Evolutionary conservation across 805 yeast species (phyloP), one percentile per base, ranked within the genome.

Genomic region (Saccharomycopsis selenospora): DNA sequence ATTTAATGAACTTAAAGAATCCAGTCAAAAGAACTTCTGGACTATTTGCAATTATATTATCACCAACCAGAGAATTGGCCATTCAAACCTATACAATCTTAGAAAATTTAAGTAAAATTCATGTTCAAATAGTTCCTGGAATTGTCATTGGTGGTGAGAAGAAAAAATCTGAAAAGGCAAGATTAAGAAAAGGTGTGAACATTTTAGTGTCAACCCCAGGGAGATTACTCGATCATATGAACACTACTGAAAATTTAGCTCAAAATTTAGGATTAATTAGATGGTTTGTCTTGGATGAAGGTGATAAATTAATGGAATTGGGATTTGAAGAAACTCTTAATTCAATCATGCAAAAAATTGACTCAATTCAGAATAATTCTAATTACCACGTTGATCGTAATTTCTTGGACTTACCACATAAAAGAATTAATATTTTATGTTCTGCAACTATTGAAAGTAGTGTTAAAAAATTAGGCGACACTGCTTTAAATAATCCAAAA

Each of bases 151-250:
- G 99, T 61, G 99, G 99, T 53, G 99, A 93, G 63, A 90, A 91
- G 75, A 91, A 91, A 65, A 95, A 93, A 61, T 77, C 95, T 1
- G 99, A 93, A 65, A 93, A 93, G 73, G 97, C 98, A 1, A 71
- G 99, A 59, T 67, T 93, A 28, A 76, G 99, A 61, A 91, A 91
- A 64, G 99, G 99, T 55, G 95, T 90, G 28, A 93, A 93, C 64
- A 80, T 93, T 28, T 73, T 93, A n/a, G 95, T 93, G 38, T 97
- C 95, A 10, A 93, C 99, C 0, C 99, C 99, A 2, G 99, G 99
- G 52, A 77, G 99, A 58, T 69, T 93, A 40, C 85, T 87, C 7
- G 99, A 93, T 63, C 99, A 93, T 70, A 79, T 93, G 53, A 95
- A 87, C 55, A 86, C 90, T 64, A 93, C 99, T 0, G 72, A 76